phyloP scores from a whole-genome alignment of 2,329 filamentous ascomycete species.

The Pseudonectria buxi region DNA sequence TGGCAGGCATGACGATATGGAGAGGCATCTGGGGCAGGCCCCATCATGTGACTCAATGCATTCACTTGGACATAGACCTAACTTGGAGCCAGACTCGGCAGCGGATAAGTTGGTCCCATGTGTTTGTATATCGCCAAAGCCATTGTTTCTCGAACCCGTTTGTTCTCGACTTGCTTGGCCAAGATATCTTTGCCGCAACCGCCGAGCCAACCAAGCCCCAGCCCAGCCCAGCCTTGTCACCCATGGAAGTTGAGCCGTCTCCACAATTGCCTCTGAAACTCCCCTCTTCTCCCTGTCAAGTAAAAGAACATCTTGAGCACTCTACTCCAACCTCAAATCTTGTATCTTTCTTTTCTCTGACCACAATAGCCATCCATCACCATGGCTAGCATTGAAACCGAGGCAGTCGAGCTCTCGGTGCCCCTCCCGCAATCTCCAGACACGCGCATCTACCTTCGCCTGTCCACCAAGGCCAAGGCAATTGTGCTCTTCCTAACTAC shows the following conservation, averaged over 20 bases:
- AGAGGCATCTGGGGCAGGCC: too few relatives aligned
- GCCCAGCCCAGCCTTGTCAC: not conserved
- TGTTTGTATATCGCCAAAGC: too few relatives aligned
- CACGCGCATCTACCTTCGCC: constrained; percentile 53
- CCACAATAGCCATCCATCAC: not conserved
- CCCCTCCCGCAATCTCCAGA: constrained; percentile 54
- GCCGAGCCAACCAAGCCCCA: too few relatives aligned
- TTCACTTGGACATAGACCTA: too few relatives aligned
- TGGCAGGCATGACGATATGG: constrained; percentile 1
- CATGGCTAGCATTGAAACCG: constrained; percentile 18
- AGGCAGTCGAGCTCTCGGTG: constrained; percentile 43
- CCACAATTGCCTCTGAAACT: constrained; percentile 1
- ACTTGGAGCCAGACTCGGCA: too few relatives aligned
- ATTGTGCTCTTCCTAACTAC: constrained; percentile 58
- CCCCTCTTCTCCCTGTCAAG: constrained; percentile 3
- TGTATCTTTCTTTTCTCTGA: not conserved
- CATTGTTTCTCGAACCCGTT: too few relatives aligned
- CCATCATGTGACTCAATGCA: constrained; percentile 16
- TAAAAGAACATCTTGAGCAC: too few relatives aligned
- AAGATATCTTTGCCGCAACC: too few relatives aligned
- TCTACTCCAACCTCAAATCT: too few relatives aligned
- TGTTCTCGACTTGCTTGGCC: too few relatives aligned
- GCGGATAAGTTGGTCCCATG: not conserved
- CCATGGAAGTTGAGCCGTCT: too few relatives aligned
- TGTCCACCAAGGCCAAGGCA: constrained; percentile 52